phyloP scores from a whole-genome alignment of 2,329 filamentous ascomycete genomes.

The Penicillium sp. region DNA sequence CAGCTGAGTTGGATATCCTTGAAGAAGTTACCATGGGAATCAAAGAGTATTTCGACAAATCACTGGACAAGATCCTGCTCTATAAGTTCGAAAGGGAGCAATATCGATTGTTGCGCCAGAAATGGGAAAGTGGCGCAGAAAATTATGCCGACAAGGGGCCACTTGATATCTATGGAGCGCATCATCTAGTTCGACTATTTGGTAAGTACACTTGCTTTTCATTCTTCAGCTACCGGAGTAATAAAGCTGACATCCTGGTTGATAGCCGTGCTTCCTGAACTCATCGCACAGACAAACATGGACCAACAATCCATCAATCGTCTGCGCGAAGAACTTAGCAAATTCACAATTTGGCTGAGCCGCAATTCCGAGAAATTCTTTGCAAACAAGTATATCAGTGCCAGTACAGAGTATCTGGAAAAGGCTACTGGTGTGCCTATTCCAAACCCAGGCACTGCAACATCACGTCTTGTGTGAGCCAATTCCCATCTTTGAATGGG shows the following conservation, averaged over 20 bases:
- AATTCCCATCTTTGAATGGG: neutral
- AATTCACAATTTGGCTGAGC: slow-evolving; percentile 80
- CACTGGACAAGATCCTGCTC: slow-evolving; percentile 79
- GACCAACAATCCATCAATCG: slow-evolving; percentile 85
- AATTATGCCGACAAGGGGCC: slow-evolving; percentile 67
- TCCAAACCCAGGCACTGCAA: slow-evolving; percentile 28
- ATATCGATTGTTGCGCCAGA: slow-evolving; percentile 71
- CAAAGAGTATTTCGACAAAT: slow-evolving; percentile 90
- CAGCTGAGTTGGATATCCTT: slow-evolving; percentile 73
- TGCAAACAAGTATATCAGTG: slow-evolving; percentile 40
- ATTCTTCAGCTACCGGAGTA: neutral
- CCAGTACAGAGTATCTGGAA: slow-evolving; percentile 38
- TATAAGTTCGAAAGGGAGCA: slow-evolving; percentile 93
- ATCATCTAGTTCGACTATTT: slow-evolving; percentile 84
- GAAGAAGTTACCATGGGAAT: slow-evolving; percentile 84
- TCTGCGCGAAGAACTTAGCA: slow-evolving; percentile 81
- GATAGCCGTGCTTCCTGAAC: slow-evolving; percentile 57
- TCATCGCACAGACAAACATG: slow-evolving; percentile 97
- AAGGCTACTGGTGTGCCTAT: slow-evolving; percentile 29
- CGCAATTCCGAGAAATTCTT: slow-evolving; percentile 77
- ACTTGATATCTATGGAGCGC: slow-evolving; percentile 83
- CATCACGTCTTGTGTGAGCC: slow-evolving; percentile 26
- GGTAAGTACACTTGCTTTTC: slow-evolving; percentile 55
- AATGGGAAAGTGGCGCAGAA: slow-evolving; percentile 60
- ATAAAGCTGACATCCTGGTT: slow-evolving; percentile 40